Evolutionary conservation across 352 stramenopile species (phyloP).

Genomic region (Phytophthora agathidicida): DNA sequence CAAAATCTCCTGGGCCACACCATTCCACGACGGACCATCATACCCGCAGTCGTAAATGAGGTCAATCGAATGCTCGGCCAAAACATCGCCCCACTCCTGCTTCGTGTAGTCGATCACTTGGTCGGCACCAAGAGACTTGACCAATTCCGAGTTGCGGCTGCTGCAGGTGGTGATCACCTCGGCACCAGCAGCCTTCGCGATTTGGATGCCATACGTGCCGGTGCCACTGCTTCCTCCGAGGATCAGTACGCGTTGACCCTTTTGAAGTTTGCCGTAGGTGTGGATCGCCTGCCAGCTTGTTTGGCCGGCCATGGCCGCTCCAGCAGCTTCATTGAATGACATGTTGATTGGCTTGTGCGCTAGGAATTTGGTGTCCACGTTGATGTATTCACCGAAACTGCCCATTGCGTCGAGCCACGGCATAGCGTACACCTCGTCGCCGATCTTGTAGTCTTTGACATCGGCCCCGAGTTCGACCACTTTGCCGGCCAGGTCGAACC

Average conservation of each 20-base stretch:
- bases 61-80: slow-evolving; percentile 34
- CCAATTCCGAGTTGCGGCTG: slow-evolving; percentile 38
- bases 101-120: slow-evolving; percentile 51
- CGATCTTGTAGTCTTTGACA: slow-evolving; percentile 33
- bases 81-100: slow-evolving; percentile 42
- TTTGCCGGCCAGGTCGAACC: slow-evolving; percentile 41
- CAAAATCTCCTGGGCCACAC: slow-evolving; percentile 36
- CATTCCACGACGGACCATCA: slow-evolving; percentile 32
- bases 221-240: slow-evolving; percentile 56
- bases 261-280: slow-evolving; percentile 34
- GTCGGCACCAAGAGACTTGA: slow-evolving; percentile 46
- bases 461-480: slow-evolving; percentile 37
- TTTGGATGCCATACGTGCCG: slow-evolving; percentile 60
- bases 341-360: slow-evolving; percentile 44
- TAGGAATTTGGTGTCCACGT: slow-evolving; percentile 30
- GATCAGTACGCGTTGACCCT: slow-evolving; percentile 46
- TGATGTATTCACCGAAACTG: slow-evolving; percentile 38
- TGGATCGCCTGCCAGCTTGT: slow-evolving; percentile 42
- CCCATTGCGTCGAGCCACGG: not conserved
- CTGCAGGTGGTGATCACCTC: slow-evolving; percentile 36
- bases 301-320: slow-evolving; percentile 28
- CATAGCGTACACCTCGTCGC: slow-evolving; percentile 43
- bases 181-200: slow-evolving; percentile 52
- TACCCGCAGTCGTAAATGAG: slow-evolving; percentile 36
- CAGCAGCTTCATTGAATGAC: slow-evolving; percentile 36